Evolutionary conservation across 768 basidiomycete genomes (phyloP), one percentile per base, ranked within the genome.

Genomic region (Hortiboletus campestris): DNA sequence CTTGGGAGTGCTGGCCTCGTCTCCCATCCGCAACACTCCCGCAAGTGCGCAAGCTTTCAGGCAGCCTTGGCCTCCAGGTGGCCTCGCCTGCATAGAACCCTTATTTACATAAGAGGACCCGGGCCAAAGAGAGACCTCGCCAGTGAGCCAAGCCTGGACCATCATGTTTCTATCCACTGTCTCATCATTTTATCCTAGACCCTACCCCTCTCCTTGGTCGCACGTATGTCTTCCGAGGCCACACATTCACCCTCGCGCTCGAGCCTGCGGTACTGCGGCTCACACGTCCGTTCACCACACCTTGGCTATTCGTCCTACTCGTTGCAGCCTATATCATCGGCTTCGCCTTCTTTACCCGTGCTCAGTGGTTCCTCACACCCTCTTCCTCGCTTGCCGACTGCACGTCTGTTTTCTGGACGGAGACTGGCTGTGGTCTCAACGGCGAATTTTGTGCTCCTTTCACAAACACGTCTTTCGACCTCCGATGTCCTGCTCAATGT

Each of bases 401-500:
- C 64, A 88, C 86, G 8, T 78, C 85, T 8, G 80, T 84, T 2
- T 90, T 84, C 65, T 93, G 89, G 88, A 58, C 75, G 3, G 74
- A 80, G 22, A 82, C 84, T 62, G 81, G 80, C 12, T 94, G 91
- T 60, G 91, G 91, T 20, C 73, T 92, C 31, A 72, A 93, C 59
- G 92, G 91, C 2, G 61, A 70, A 39, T 56, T 67, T 3, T 94
- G 91, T 67, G 75, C 72, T 14, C 89, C 89, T 0, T 88, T 89
- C 65, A 73, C 76, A 46, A 76, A 83, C 56, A 68, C 78, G 5
- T 77, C 80, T 9, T 83, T 87, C 64, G 81, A 89, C 57, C 89
- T 95, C 64, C 83, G 92, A 14, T 95, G 91, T 67, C 91, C 90
- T 6, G 86, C 89, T 6, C 82, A 82, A 49, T 89, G 89, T 62